Percentiles rank a stretch among this genome's conserved stretches.
These are phyloP conservation scores for Poronia punctata DNA, from an alignment of 495 filamentous ascomycete genomes.

Conservation along the genomic window DNA sequence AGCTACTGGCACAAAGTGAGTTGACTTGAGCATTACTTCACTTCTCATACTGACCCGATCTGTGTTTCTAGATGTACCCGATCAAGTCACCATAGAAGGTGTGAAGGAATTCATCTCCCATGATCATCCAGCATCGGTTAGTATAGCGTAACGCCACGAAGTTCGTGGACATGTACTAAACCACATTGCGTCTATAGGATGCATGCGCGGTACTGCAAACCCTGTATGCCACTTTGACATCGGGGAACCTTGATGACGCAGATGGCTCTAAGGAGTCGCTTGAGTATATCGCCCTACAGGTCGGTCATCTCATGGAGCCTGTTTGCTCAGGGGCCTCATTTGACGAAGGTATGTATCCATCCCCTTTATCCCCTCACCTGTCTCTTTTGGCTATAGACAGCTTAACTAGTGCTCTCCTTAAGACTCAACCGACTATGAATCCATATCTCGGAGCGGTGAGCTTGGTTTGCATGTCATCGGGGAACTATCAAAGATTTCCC, in stretches of 20 bases:
- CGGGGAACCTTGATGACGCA: slow-evolving; percentile 1
- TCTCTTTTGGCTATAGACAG: too few relatives aligned
- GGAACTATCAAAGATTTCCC: not conserved
- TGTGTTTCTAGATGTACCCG: slow-evolving; percentile 5
- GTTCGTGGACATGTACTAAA: too few relatives aligned
- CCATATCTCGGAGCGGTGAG: slow-evolving; percentile 13
- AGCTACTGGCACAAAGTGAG: not conserved
- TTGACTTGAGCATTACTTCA: not conserved
- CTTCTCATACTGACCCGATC: not conserved
- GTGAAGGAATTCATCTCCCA: not conserved
- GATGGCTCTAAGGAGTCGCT: not conserved
- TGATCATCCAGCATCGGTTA: slow-evolving; percentile 1
- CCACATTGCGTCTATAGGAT: slow-evolving; percentile 7
- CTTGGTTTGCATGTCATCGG: slow-evolving; percentile 13
- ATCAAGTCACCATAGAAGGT: not conserved
- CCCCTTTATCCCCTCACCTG: too few relatives aligned
- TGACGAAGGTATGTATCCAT: slow-evolving; percentile 20
- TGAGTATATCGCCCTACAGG: slow-evolving; percentile 4
- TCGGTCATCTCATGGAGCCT: slow-evolving; percentile 16
- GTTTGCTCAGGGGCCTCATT: slow-evolving; percentile 10
- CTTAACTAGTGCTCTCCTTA: not conserved
- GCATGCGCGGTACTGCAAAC: slow-evolving; percentile 9
- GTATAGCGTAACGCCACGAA: not conserved
- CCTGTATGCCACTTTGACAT: slow-evolving; percentile 7
- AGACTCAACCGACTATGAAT: slow-evolving; percentile 19